Conservation (phyloP, 805 yeast genomes). For the Lipomyces starkeyi region DNA sequence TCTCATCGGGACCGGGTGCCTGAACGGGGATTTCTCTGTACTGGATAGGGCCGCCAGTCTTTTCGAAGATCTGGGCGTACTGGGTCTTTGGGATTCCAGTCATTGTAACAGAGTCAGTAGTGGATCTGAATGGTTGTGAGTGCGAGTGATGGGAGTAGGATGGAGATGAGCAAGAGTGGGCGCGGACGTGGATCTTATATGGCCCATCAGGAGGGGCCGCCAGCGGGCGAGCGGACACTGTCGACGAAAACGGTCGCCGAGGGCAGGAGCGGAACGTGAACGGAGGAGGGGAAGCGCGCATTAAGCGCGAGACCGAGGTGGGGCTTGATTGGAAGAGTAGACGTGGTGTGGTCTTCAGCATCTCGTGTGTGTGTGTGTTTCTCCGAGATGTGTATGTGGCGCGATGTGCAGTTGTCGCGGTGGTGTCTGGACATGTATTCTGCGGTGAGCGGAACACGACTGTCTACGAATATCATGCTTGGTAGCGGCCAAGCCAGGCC, state of each 20-base stretch:
- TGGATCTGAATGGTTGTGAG: constrained; percentile 4
- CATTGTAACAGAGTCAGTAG: constrained; percentile 3
- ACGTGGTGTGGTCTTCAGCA: neutral
- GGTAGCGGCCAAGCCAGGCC: too few relatives aligned
- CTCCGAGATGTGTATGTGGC: neutral
- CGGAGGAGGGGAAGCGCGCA: neutral
- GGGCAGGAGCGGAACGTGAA: neutral
- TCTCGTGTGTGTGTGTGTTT: neutral
- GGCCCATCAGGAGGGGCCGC: neutral
- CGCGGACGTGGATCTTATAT: constrained; percentile 5
- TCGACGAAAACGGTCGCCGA: neutral
- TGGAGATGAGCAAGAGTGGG: constrained; percentile 6
- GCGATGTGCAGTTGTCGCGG: neutral
- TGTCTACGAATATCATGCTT: neutral
- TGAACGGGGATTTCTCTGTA: constrained; percentile 84
- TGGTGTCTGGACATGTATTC: neutral
- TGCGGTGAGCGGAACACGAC: neutral
- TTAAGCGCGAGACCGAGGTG: neutral
- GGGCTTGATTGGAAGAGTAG: neutral
- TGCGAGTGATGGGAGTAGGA: constrained; percentile 3
- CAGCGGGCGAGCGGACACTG: neutral
- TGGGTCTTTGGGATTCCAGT: constrained; percentile 63
- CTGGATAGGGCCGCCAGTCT: constrained; percentile 39
- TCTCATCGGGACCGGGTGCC: constrained; percentile 74
- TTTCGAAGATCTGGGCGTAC: constrained; percentile 56